Percentiles rank a stretch among this genome's conserved stretches.
These are phyloP conservation scores for Candida schatavii DNA, from an alignment of 805 yeast genomes.

Conservation along the genomic window DNA sequence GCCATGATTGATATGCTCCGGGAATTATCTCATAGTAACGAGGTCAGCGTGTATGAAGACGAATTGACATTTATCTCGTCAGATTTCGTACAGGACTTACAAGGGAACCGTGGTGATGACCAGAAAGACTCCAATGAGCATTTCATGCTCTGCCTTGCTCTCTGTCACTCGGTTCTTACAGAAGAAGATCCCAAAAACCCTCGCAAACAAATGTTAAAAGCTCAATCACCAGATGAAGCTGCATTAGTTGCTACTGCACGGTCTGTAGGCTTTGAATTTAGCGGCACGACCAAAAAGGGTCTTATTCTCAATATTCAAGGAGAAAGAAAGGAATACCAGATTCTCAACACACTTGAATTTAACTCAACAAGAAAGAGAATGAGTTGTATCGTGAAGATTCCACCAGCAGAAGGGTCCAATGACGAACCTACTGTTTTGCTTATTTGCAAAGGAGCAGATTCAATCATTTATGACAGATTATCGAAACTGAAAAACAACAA, in stretches of 20 bases:
- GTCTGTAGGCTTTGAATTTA: constrained; percentile 68
- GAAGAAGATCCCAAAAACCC: constrained; percentile 65
- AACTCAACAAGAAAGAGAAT: constrained; percentile 85
- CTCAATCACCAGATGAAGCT: constrained; percentile 87
- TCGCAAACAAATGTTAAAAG: constrained; percentile 55
- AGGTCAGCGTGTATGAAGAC: constrained; percentile 44
- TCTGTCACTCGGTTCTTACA: constrained; percentile 75
- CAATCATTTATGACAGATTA: constrained; percentile 69
- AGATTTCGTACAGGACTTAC: constrained; percentile 61
- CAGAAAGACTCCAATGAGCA: constrained; percentile 66
- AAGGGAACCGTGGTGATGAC: constrained; percentile 47
- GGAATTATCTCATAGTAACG: constrained; percentile 8
- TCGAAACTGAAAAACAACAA: constrained; percentile 39
- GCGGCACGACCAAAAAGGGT: constrained; percentile 66
- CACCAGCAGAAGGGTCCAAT: constrained; percentile 26
- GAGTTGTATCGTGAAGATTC: constrained; percentile 77
- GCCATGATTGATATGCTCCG: constrained; percentile 49
- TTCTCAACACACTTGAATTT: constrained; percentile 70
- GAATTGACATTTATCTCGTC: constrained; percentile 70
- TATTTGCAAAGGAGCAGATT: constrained; percentile 85
- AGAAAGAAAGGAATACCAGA: constrained; percentile 63
- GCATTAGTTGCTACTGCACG: constrained; percentile 82
- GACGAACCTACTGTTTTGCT: constrained; percentile 52
- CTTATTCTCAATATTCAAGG: constrained; percentile 69
- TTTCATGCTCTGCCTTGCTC: constrained; percentile 71